Evolutionary conservation across 345 rosid species (phyloP).

Genomic region (Excoecaria agallocha): DNA sequence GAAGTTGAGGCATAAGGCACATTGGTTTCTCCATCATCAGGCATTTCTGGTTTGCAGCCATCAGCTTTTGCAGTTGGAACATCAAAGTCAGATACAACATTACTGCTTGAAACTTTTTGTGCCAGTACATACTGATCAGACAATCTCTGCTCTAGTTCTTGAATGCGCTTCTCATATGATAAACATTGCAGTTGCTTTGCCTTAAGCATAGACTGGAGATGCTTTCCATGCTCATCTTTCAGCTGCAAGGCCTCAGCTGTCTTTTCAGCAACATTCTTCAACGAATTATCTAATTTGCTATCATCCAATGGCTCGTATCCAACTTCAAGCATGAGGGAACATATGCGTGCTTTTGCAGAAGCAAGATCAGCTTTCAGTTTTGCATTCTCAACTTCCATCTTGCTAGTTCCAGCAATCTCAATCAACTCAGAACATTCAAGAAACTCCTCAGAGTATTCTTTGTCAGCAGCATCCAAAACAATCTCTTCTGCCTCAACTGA

Average conservation of each 20-base stretch:
- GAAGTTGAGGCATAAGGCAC: conserved; percentile 47
- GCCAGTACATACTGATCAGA: conserved; percentile 61
- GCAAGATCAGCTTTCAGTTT: conserved; percentile 98
- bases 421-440: conserved; percentile 63
- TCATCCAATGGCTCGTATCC: conserved; percentile 72
- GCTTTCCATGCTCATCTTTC: conserved; percentile 75
- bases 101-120: conserved; percentile 51
- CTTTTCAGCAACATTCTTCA: conserved; percentile 73
- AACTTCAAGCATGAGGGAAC: conserved; percentile 60
- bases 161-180: conserved; percentile 89
- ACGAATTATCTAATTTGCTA: conserved; percentile 45
- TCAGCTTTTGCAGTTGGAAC: conserved; percentile 36
- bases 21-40: conserved; percentile 43
- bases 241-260: conserved; percentile 81
- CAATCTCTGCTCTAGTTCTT: conserved; percentile 84
- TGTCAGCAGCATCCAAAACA: conserved; percentile 38
- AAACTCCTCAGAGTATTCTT: conserved; percentile 49
- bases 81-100: conserved; percentile 44
- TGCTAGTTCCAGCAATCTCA: conserved; percentile 95
- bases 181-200: conserved; percentile 71
- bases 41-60: conserved; percentile 44
- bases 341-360: conserved; percentile 72
- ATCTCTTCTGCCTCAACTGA: conserved; percentile 55
- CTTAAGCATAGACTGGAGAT: conserved; percentile 70
- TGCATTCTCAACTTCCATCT: conserved; percentile 94